These are phyloP conservation scores for Jaminaea rosea DNA, from an alignment of 1,284 basidiomycete genomes.

Conservation along the genomic window DNA sequence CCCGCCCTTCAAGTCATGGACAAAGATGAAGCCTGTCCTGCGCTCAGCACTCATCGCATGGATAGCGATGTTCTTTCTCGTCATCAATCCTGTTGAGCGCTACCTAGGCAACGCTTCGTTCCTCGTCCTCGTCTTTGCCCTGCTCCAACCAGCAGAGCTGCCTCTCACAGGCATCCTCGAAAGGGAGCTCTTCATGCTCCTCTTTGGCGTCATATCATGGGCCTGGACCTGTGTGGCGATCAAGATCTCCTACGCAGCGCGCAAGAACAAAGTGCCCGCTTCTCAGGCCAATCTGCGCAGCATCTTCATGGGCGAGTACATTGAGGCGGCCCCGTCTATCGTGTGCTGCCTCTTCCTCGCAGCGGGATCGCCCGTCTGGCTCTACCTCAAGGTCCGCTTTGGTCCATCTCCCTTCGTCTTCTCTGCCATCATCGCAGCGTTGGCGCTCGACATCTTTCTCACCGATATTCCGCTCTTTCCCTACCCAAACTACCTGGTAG, in stretches of 20 bases:
- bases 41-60: conserved; percentile 61
- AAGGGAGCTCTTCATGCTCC: conserved; percentile 58
- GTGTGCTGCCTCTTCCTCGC: conserved; percentile 63
- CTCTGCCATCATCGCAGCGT: conserved; percentile 53
- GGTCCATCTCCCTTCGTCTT: conserved; percentile 62
- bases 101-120: conserved; percentile 61
- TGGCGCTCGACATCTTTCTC: conserved; percentile 57
- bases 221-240: conserved; percentile 64
- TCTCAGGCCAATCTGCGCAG: conserved; percentile 46
- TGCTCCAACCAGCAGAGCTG: conserved; percentile 61
- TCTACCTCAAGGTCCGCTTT: conserved; percentile 60
- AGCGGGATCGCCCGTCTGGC: conserved; percentile 56
- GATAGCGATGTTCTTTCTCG: conserved; percentile 58
- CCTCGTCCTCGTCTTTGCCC: conserved; percentile 59
- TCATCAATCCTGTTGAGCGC: conserved; percentile 54
- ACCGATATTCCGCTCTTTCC: conserved; percentile 60
- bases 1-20: conserved; percentile 21
- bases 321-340: conserved; percentile 53
- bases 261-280: conserved; percentile 51
- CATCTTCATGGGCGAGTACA: conserved; percentile 16
- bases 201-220: conserved; percentile 56
- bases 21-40: conserved; percentile 56
- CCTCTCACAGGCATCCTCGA: conserved; percentile 63
- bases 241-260: conserved; percentile 57
- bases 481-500: conserved; percentile 60